A percentile compares a stretch with the other conserved stretches of the same genome.
These are phyloP conservation scores for Metarhizium brunneum DNA, from an alignment of 2,329 filamentous ascomycete genomes.

Conservation along the genomic window DNA sequence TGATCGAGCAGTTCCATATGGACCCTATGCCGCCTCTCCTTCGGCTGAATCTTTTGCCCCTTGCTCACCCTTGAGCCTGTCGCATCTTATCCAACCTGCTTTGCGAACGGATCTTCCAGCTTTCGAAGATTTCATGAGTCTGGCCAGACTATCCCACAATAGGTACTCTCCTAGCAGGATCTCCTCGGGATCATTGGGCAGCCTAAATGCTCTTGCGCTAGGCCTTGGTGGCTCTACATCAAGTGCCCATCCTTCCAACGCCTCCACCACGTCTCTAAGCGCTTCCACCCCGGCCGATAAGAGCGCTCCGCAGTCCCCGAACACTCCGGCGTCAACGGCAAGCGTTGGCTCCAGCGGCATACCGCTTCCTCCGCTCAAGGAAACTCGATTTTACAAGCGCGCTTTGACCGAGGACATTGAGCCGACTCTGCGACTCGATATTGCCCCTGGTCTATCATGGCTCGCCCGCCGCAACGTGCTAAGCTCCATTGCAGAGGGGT, in stretches of 20 bases:
- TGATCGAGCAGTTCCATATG: slow-evolving; percentile 17
- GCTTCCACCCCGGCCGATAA: slow-evolving; percentile 37
- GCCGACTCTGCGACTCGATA: slow-evolving; percentile 81
- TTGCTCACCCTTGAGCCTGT: slow-evolving; percentile 61
- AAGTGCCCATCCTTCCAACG: slow-evolving; percentile 43
- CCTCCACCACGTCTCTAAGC: slow-evolving; percentile 50
- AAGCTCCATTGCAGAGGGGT: slow-evolving; percentile 73
- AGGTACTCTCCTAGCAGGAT: slow-evolving; percentile 49
- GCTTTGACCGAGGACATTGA: slow-evolving; percentile 85
- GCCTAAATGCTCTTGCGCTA: slow-evolving; percentile 36
- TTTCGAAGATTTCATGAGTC: slow-evolving; percentile 75
- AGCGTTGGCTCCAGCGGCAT: slow-evolving; percentile 33
- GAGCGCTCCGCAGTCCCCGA: slow-evolving; percentile 49
- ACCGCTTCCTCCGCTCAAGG: slow-evolving; percentile 60
- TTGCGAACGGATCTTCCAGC: slow-evolving; percentile 72
- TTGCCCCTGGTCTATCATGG: slow-evolving; percentile 87
- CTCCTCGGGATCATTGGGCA: slow-evolving; percentile 58
- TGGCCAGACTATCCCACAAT: slow-evolving; percentile 60
- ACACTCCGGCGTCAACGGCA: slow-evolving; percentile 43
- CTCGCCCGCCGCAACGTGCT: slow-evolving; percentile 79
- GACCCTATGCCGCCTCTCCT: slow-evolving; percentile 23
- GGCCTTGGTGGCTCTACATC: slow-evolving; percentile 37
- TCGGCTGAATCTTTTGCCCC: slow-evolving; percentile 38
- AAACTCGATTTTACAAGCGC: slow-evolving; percentile 91
- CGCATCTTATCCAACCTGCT: slow-evolving; percentile 73